These are phyloP conservation scores for Alternaria dauci DNA, from an alignment of 2,329 filamentous ascomycete genomes.

Conservation along the genomic window DNA sequence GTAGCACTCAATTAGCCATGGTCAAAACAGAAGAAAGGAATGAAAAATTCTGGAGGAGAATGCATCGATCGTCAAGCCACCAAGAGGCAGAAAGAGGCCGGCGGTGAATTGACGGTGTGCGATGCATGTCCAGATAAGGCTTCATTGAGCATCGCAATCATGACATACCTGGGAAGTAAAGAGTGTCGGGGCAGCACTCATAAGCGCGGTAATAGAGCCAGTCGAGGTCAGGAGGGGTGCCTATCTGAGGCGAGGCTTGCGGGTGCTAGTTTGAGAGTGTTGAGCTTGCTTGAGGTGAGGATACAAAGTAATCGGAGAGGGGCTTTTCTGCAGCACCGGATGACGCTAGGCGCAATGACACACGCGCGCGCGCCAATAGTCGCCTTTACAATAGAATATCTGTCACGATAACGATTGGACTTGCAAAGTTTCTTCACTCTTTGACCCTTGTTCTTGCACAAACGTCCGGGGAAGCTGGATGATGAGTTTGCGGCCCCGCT, in stretches of 20 bases:
- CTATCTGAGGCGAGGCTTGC: constrained; percentile 5
- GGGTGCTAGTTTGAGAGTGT: constrained; percentile 3
- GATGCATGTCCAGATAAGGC: constrained; percentile 43
- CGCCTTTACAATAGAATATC: not conserved
- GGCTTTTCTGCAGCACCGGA: constrained; percentile 3
- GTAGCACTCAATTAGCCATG: constrained; percentile 47
- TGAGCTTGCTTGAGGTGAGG: constrained; percentile 2
- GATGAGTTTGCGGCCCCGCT: constrained; percentile 17
- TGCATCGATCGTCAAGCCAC: constrained; percentile 16
- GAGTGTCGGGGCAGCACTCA: constrained; percentile 61
- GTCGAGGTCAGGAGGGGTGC: constrained; percentile 38
- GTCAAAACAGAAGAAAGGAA: constrained; percentile 19
- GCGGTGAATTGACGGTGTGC: constrained; percentile 42
- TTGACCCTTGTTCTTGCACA: not conserved
- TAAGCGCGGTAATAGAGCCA: constrained; percentile 49
- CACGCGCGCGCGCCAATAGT: constrained; percentile 2
- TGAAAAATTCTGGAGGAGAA: constrained; percentile 10
- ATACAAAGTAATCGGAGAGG: constrained; percentile 5
- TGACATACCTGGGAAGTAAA: constrained; percentile 63
- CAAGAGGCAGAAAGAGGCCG: constrained; percentile 15
- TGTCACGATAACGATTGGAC: constrained; percentile 7
- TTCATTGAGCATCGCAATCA: constrained; percentile 19
- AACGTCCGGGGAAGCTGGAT: not conserved
- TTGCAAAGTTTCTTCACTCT: constrained; percentile 1
- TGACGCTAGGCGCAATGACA: constrained; percentile 9